Evolutionary conservation across 78 protist species (phyloP).

Genomic region (Neovahlkampfia damariscottae): DNA sequence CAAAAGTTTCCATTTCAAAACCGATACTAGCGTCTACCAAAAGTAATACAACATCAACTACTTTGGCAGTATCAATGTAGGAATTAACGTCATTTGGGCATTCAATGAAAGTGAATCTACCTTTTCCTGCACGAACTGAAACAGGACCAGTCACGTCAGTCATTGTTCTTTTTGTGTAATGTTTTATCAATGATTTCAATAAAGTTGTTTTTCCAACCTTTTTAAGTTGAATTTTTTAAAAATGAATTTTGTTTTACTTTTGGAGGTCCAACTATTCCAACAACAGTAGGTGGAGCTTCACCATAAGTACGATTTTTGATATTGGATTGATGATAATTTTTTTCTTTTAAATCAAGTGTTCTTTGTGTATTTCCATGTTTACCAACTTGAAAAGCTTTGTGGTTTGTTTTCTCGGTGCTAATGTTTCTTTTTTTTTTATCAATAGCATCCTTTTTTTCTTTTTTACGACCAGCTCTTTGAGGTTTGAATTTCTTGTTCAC

Average conservation of each 20-base stretch:
- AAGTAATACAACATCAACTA: constrained; percentile 90
- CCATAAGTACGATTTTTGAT: background rate
- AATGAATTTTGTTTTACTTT: no score
- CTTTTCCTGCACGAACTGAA: constrained; percentile 75
- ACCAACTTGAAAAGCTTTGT: background rate
- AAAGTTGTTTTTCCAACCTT: constrained; percentile 94
- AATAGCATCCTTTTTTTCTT: background rate
- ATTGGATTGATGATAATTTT: background rate
- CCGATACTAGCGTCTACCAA: constrained; percentile 92
- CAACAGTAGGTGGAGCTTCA: constrained; percentile 76
- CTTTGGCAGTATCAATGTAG: constrained; percentile 95
- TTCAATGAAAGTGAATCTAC: constrained; percentile 93
- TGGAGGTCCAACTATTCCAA: constrained; percentile 93
- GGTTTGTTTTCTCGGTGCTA: background rate
- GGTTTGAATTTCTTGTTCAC: background rate
- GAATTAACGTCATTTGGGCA: constrained; percentile 87
- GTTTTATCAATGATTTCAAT: constrained; percentile 86
- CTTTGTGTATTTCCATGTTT: background rate
- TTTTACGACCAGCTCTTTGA: background rate
- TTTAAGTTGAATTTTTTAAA: no score
- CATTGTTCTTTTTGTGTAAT: constrained; percentile 75
- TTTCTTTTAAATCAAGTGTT: background rate
- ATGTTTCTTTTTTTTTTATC: background rate
- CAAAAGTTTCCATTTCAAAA: constrained; percentile 98
- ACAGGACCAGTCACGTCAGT: constrained; percentile 79